These are phyloP conservation scores for Heliamphora pulchella DNA, from an alignment of 179 eudicot species.

Conservation along the genomic window DNA sequence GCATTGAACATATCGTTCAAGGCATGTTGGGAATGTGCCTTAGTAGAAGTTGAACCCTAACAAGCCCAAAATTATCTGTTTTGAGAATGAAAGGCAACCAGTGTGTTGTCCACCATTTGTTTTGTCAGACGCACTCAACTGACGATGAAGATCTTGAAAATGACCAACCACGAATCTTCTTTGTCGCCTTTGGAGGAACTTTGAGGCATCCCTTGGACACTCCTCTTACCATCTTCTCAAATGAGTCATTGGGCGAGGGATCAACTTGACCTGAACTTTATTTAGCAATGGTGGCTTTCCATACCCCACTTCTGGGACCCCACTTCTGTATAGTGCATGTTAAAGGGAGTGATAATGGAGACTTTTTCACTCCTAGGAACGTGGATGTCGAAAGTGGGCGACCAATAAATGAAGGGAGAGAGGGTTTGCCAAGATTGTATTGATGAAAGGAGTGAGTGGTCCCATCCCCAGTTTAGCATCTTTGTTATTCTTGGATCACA, in stretches of 20 bases:
- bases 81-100: not conserved
- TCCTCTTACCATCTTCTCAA: slow-evolving; percentile 24
- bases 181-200: slow-evolving; percentile 13
- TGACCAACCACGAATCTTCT: slow-evolving; percentile 22
- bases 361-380: slow-evolving; percentile 27
- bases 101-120: slow-evolving; percentile 10
- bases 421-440: slow-evolving; percentile 18
- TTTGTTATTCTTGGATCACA: slow-evolving; percentile 12
- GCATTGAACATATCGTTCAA: not conserved
- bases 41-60: not conserved
- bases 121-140: slow-evolving; percentile 10
- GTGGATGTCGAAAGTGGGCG: slow-evolving; percentile 28
- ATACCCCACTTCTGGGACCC: slow-evolving; percentile 19
- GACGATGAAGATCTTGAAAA: slow-evolving; percentile 12
- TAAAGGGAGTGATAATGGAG: slow-evolving; percentile 23
- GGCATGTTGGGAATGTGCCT: not conserved
- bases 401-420: slow-evolving; percentile 25
- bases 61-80: not conserved
- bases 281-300: slow-evolving; percentile 13
- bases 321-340: slow-evolving; percentile 18
- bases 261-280: slow-evolving; percentile 23
- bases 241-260: slow-evolving; percentile 10
- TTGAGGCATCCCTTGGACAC: slow-evolving; percentile 8
- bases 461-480: slow-evolving; percentile 12
- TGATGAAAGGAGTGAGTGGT: not conserved